Conservation (phyloP, 2,329 filamentous ascomycete genomes). For the Lasiodiplodia theobromae region DNA sequence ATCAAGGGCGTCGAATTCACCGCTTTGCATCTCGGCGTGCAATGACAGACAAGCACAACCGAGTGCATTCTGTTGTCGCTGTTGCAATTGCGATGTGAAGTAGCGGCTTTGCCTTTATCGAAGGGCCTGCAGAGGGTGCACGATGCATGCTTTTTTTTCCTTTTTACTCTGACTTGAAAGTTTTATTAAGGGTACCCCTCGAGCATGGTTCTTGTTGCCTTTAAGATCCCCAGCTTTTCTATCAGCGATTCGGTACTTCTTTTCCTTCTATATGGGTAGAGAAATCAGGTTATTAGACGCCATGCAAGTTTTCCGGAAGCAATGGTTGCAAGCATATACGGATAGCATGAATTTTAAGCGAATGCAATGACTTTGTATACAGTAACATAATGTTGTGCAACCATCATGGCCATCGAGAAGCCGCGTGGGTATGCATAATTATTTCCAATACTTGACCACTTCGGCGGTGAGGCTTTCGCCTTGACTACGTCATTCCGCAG, state of each 20-base stretch:
- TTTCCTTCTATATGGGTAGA: neutral
- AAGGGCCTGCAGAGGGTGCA: neutral
- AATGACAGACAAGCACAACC: neutral
- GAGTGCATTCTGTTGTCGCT: neutral
- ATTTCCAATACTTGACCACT: neutral
- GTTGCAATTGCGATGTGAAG: neutral
- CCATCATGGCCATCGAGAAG: neutral
- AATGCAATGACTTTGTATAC: neutral
- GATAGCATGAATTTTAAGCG: neutral
- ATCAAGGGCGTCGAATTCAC: neutral
- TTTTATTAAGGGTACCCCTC: neutral
- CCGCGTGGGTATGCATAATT: neutral
- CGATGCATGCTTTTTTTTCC: neutral
- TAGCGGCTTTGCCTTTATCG: neutral
- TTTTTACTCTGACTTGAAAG: neutral
- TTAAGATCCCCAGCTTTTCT: neutral
- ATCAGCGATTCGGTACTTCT: neutral
- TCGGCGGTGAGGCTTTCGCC: neutral
- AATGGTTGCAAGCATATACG: neutral
- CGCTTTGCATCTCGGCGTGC: neutral
- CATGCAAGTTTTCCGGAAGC: neutral
- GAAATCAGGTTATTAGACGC: neutral
- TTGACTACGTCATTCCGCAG: neutral
- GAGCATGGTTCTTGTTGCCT: neutral
- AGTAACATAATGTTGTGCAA: neutral